Evolutionary conservation across 169 alveolate genomes (phyloP).

Genomic region (Besnoitia besnoiti): DNA sequence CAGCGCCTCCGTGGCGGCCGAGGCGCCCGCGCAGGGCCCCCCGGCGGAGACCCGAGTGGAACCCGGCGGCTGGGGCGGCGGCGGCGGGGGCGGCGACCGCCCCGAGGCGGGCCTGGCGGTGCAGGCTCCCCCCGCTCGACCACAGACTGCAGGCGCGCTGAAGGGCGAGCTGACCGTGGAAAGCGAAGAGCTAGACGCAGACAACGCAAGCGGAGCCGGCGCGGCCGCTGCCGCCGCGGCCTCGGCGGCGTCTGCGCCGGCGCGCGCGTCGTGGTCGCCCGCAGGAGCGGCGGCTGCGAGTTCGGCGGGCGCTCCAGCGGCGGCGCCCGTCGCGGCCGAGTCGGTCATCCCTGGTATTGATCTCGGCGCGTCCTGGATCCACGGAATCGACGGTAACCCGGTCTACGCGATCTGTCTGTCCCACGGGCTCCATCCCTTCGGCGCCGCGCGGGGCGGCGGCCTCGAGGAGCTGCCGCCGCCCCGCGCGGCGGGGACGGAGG

Average conservation of each 20-base stretch:
- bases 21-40: neutral
- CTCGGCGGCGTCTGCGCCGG: neutral
- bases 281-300: neutral
- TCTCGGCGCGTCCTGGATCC: constrained; percentile 61
- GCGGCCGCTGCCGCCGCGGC: neutral
- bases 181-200: neutral
- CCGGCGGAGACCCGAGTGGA: too few relatives aligned
- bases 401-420: constrained; percentile 32
- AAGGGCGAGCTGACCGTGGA: neutral
- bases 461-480: neutral
- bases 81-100: neutral
- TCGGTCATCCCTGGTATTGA: neutral
- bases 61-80: too few relatives aligned
- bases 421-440: constrained; percentile 38
- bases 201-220: too few relatives aligned
- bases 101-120: neutral
- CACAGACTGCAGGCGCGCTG: too few relatives aligned
- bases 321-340: neutral
- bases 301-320: neutral
- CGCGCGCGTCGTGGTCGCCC: neutral
- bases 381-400: constrained; percentile 58
- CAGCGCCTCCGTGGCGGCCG: constrained; percentile 28
- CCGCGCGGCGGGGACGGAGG: too few relatives aligned
- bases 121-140: too few relatives aligned
- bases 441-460: constrained; percentile 1